Conservation (phyloP, 352 stramenopile genomes). For the Phytophthora chlamydospora region DNA sequence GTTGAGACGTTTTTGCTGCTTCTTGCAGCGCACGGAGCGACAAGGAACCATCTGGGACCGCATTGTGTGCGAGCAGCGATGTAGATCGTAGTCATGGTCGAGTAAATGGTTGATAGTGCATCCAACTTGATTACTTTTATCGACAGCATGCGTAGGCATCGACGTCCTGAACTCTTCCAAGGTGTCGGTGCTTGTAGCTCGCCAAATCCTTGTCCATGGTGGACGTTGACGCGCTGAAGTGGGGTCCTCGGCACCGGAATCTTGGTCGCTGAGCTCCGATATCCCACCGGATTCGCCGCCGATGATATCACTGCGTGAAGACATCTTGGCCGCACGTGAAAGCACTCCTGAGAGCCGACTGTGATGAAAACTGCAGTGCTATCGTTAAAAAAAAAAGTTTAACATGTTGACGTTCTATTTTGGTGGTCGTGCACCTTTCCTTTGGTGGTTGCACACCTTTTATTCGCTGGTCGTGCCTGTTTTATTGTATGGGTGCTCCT, state of each 20-base stretch:
- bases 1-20: neutral
- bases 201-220: neutral
- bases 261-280: neutral
- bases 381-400: neutral
- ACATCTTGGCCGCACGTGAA: no score
- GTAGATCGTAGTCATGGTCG: neutral
- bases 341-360: no score
- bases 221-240: neutral
- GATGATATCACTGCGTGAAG: neutral
- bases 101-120: neutral
- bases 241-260: neutral
- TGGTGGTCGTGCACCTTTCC: no score
- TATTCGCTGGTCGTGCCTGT: no score
- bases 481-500: no score
- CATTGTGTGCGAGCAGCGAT: neutral
- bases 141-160: neutral
- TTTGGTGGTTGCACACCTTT: no score
- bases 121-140: neutral
- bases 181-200: neutral
- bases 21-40: neutral
- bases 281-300: neutral
- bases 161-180: neutral
- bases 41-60: neutral
- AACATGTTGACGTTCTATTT: constrained; percentile 1
- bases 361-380: no score